Percentiles rank a stretch among this genome's conserved stretches.
Conservation (phyloP, 2,329 filamentous ascomycete species). For the Colletotrichum kahawae region DNA sequence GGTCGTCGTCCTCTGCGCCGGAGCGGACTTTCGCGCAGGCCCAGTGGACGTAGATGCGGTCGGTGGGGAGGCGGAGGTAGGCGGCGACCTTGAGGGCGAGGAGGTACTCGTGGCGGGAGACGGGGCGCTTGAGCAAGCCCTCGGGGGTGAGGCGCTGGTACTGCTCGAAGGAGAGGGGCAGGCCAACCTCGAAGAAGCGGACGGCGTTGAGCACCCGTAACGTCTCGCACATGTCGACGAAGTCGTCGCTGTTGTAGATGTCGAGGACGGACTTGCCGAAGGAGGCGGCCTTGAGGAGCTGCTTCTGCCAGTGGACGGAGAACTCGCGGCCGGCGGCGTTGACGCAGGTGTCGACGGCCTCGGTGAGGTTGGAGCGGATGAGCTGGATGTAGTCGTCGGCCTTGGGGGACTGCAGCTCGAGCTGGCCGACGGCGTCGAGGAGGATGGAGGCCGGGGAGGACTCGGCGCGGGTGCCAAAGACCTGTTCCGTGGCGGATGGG, state of each 20-base stretch:
- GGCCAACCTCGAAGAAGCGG: conserved; percentile 86
- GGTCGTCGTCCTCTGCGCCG: conserved; percentile 85
- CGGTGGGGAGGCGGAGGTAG: conserved; percentile 84
- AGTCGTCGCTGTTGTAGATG: conserved; percentile 97
- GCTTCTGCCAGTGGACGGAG: conserved; percentile 90
- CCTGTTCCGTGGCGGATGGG: conserved; percentile 82
- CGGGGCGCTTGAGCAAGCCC: conserved; percentile 81
- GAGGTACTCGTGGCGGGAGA: conserved; percentile 90
- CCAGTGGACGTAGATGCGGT: conserved; percentile 96
- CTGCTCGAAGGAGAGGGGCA: conserved; percentile 92
- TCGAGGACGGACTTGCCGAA: conserved; percentile 98
- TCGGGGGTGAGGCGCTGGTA: conserved; percentile 92
- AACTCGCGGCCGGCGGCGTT: conserved; percentile 94
- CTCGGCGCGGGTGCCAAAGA: conserved; percentile 87
- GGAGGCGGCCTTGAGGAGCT: conserved; percentile 92
- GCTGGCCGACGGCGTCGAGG: conserved; percentile 86
- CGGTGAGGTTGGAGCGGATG: conserved; percentile 84
- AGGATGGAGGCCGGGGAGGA: conserved; percentile 92
- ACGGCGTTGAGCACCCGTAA: conserved; percentile 91
- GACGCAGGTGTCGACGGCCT: conserved; percentile 93
- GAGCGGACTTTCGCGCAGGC: conserved; percentile 91
- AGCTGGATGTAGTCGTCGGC: conserved; percentile 97
- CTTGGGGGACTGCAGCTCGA: conserved; percentile 94
- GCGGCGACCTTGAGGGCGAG: conserved; percentile 87
- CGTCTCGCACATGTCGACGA: conserved; percentile 97